phyloP scores from a whole-genome alignment of 192 early-diverging fungal species.

The Glomus cerebriforme region DNA sequence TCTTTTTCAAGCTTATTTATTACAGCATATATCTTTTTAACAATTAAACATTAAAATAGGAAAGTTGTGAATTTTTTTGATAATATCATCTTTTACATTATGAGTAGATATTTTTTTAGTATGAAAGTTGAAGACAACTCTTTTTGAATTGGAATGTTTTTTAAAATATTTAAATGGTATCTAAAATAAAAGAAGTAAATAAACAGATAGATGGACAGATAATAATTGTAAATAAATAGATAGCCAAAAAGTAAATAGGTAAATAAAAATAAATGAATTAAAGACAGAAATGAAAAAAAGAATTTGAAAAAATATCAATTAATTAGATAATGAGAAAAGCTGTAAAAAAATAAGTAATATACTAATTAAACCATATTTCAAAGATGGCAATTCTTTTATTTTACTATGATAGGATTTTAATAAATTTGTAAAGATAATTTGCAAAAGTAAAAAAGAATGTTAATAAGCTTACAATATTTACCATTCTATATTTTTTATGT shows the following conservation, averaged over 20 bases:
- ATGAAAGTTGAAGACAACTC: background rate
- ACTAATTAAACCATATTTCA: background rate
- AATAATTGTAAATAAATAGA: background rate
- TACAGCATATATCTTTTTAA: background rate
- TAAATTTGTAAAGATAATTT: conserved; percentile 6
- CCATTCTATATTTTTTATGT: conserved; percentile 10
- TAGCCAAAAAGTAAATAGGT: too few species aligned
- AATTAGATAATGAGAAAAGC: background rate
- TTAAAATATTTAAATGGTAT: background rate
- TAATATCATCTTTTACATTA: background rate
- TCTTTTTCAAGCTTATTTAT: background rate
- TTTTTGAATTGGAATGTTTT: background rate
- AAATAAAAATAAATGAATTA: too few species aligned
- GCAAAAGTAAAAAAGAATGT: conserved; percentile 27
- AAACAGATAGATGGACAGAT: background rate
- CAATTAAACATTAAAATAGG: background rate
- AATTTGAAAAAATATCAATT: background rate
- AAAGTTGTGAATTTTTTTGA: conserved; percentile 5
- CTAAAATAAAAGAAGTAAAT: background rate
- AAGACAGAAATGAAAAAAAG: background rate
- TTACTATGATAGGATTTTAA: conserved; percentile 30
- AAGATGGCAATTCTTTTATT: background rate
- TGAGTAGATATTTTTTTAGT: conserved; percentile 14
- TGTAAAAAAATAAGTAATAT: background rate
- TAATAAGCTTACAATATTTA: conserved; percentile 18